Percentiles rank a stretch among this genome's conserved stretches.
Conservation (phyloP, 176 grass and related monocot genomes). For the Panicum miliaceum region DNA sequence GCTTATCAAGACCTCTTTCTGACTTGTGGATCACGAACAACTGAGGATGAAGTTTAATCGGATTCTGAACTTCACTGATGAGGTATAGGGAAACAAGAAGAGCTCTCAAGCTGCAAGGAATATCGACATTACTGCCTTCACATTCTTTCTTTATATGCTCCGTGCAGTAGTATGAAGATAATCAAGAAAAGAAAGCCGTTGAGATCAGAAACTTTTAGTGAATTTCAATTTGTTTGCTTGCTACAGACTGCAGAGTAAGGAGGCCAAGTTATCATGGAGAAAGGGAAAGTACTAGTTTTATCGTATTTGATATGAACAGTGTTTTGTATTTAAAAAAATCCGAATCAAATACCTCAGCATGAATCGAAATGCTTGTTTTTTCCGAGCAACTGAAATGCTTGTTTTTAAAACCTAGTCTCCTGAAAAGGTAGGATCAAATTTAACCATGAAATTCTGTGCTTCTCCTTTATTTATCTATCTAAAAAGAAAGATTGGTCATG, state of each 20-base stretch:
- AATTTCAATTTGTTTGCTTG: not conserved
- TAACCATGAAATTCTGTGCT: not conserved
- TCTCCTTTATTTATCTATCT: not conserved
- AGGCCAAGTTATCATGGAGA: not conserved
- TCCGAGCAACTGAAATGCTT: not conserved
- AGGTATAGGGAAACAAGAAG: constrained; percentile 18
- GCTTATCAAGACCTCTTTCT: not conserved
- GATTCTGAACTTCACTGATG: constrained; percentile 46
- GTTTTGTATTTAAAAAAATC: not conserved
- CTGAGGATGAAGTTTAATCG: not conserved
- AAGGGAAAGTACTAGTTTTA: not conserved
- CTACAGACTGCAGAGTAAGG: not conserved
- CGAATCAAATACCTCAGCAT: not conserved
- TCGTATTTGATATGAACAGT: not conserved
- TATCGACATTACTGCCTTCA: not conserved
- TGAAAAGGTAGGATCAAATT: not conserved
- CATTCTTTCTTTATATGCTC: not conserved
- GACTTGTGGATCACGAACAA: constrained; percentile 19
- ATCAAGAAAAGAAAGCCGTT: not conserved
- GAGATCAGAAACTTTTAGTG: not conserved
- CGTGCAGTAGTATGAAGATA: not conserved
- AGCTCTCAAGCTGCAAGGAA: constrained; percentile 33
- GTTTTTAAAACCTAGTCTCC: not conserved
- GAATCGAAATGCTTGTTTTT: not conserved
- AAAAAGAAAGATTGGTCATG: not conserved